Evolutionary conservation across 1,284 basidiomycete genomes (phyloP), one percentile per base, ranked within the genome.

Genomic region (Sporisorium sorghi): DNA sequence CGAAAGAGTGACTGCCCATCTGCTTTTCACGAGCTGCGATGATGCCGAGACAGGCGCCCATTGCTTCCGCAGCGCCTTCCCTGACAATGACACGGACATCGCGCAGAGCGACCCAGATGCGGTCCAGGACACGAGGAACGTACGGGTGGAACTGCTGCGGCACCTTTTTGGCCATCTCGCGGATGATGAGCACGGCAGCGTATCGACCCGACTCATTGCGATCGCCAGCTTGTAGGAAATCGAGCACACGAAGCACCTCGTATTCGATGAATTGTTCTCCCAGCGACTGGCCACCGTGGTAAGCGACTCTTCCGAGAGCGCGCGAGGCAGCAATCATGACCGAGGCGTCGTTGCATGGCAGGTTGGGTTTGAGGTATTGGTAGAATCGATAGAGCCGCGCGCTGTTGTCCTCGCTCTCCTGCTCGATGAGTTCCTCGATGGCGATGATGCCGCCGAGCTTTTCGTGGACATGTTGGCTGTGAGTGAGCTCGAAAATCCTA

Each of bases 281-380:
- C 79, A 94, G 91, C 28, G 90, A 90, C 0, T 90, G 88, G 1
- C 92, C 92, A 43, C 92, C 91, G 60, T 91, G 90, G 65, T 91
- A 89, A 32, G 91, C 91, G 74, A 94, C 92, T 73, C 91, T 89
- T 0, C 92, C 92, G 23, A 93, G 88, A 2, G 91, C 92, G 82
- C 92, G 93, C 23, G 93, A 93, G 2, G 92, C 93, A 1, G 91
- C 90, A 49, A 93, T 88, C 93, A 94, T 94, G 79, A 94, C 91
- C 83, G 90, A 91, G 77, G 92, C 89, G 83, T 94, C 93, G 70
- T 89, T 88, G 82, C 92, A 91, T 8, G 92, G 93, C 19, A 94
- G 88, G 24, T 93, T 89, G 48, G 91, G 89, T 82, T 93, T 93
- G 85, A 93, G 91, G 86, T 94, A 94, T 86, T 94, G 93, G 87